Evolutionary conservation across 352 stramenopile genomes (phyloP).

Genomic region (Globisporangium nunn): DNA sequence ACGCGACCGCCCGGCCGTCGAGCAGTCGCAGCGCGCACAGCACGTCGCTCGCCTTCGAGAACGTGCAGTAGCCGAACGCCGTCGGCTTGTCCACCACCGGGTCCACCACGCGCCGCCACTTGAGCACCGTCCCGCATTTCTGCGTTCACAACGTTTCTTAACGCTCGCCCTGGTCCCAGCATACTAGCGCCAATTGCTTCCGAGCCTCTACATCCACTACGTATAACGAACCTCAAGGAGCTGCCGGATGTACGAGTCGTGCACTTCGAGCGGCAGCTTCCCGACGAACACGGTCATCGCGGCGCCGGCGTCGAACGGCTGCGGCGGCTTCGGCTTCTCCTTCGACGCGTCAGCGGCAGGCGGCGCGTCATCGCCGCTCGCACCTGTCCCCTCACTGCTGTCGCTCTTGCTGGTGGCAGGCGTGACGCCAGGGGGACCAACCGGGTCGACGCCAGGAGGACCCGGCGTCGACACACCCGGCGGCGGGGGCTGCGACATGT

Average conservation of each 20-base stretch:
- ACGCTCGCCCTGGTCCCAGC: too few species aligned
- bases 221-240: constrained; percentile 26
- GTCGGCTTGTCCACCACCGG: constrained; percentile 34
- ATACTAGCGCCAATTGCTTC: background rate
- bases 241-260: constrained; percentile 45
- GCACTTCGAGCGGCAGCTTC: constrained; percentile 41
- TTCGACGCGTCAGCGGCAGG: background rate
- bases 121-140: constrained; percentile 33
- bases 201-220: constrained; percentile 19
- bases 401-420: background rate
- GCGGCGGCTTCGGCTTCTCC: background rate
- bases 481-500: constrained; percentile 1
- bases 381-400: background rate
- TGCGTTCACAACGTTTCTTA: constrained; percentile 1
- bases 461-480: background rate
- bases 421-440: constrained; percentile 1
- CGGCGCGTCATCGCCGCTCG: background rate
- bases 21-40: constrained; percentile 38
- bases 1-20: constrained; percentile 34
- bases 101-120: constrained; percentile 40
- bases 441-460: background rate
- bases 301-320: constrained; percentile 17
- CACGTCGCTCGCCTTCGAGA: constrained; percentile 20
- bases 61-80: constrained; percentile 45
- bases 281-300: constrained; percentile 43